Conservation (phyloP, 441 rosid genomes). For the Viola pubescens region DNA sequence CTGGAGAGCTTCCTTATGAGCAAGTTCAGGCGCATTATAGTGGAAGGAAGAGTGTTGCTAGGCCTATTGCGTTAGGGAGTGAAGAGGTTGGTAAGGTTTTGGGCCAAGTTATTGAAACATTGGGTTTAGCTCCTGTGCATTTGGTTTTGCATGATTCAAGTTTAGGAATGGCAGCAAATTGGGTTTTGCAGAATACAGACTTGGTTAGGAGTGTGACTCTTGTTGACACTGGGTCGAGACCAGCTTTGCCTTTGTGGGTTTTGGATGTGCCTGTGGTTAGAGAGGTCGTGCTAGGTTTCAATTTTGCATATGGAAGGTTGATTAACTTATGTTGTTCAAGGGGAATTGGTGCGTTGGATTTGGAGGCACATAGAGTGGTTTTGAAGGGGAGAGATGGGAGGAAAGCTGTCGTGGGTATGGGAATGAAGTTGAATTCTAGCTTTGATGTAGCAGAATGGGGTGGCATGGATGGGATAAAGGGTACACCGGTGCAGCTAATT, state of each 20-base stretch:
- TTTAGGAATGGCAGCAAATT: constrained; percentile 55
- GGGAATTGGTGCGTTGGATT: constrained; percentile 37
- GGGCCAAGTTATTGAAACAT: constrained; percentile 57
- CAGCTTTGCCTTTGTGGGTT: constrained; percentile 66
- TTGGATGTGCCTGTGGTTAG: constrained; percentile 49
- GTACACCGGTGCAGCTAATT: constrained; percentile 60
- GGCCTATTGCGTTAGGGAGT: constrained; percentile 51
- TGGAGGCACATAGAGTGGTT: constrained; percentile 62
- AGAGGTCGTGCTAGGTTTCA: constrained; percentile 47
- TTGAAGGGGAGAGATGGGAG: constrained; percentile 64
- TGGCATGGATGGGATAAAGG: constrained; percentile 41
- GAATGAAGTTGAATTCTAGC: constrained; percentile 63
- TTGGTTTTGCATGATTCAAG: constrained; percentile 89
- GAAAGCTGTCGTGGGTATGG: constrained; percentile 48
- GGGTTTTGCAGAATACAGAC: constrained; percentile 55
- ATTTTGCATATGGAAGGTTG: constrained; percentile 40
- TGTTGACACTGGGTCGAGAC: constrained; percentile 50
- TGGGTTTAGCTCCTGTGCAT: constrained; percentile 77
- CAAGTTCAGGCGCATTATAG: constrained; percentile 36
- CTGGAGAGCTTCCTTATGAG: constrained; percentile 83
- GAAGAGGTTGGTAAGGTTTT: constrained; percentile 68
- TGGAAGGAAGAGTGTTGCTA: constrained; percentile 35
- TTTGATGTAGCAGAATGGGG: constrained; percentile 76
- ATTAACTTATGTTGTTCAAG: constrained; percentile 54
- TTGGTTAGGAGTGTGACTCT: constrained; percentile 66